A percentile compares a stretch with the other conserved stretches of the same genome.
phyloP scores from a whole-genome alignment of 441 rosid species.

The Melianthus villosus region DNA sequence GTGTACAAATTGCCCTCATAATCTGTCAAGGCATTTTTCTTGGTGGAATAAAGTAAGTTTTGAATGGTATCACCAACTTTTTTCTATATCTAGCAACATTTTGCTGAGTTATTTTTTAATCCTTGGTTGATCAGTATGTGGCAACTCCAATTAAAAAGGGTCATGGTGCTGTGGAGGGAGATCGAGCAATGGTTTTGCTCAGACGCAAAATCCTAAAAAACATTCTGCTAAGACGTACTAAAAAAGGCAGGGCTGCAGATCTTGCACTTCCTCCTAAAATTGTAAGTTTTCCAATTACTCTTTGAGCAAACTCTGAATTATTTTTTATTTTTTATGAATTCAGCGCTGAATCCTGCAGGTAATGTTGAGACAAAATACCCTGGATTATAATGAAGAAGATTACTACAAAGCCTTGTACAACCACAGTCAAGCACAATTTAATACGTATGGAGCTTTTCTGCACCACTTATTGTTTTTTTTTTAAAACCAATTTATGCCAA shows the following conservation, averaged over 20 bases:
- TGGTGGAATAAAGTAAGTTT: slow-evolving; percentile 94
- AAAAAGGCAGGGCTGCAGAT: slow-evolving; percentile 89
- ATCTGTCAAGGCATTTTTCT: slow-evolving; percentile 81
- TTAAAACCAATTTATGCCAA: no score
- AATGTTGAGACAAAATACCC: slow-evolving; percentile 56
- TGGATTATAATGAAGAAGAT: slow-evolving; percentile 76
- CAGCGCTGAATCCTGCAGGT: slow-evolving; percentile 30
- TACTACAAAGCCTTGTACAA: slow-evolving; percentile 66
- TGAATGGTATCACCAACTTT: slow-evolving; percentile 2
- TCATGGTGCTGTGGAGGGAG: slow-evolving; percentile 30
- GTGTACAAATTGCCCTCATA: slow-evolving; percentile 66
- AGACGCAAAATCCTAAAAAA: slow-evolving; percentile 61
- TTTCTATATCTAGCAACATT: slow-evolving; percentile 1
- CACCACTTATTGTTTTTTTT: no score
- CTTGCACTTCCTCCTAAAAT: slow-evolving; percentile 95
- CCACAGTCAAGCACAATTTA: slow-evolving; percentile 77
- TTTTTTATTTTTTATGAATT: slow-evolving; percentile 1
- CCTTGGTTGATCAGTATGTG: slow-evolving; percentile 30
- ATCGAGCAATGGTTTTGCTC: slow-evolving; percentile 75
- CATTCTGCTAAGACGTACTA: slow-evolving; percentile 73
- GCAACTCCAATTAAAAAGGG: slow-evolving; percentile 50
- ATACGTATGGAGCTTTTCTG: slow-evolving; percentile 37
- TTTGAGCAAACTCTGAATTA: slow-evolving; percentile 3
- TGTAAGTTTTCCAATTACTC: slow-evolving; percentile 24
- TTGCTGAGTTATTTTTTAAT: slow-evolving; percentile 5